Conservation (phyloP, 148 eudicot genomes). For the Rhododendron mucronatum region DNA sequence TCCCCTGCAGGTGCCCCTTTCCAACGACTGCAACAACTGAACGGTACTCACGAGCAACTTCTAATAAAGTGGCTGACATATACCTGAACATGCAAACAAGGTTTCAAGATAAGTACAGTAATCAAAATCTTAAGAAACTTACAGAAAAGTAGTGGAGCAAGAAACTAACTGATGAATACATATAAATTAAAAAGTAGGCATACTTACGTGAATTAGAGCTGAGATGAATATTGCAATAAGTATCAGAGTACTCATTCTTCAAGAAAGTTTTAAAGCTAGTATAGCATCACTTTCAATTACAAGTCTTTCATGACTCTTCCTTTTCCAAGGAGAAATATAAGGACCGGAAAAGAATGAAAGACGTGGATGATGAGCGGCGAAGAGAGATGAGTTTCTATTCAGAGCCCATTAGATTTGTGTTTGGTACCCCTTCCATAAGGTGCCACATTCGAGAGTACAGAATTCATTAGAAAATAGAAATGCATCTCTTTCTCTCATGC, state of each 20-base stretch:
- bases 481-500: not conserved
- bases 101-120: not conserved
- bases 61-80: conserved; percentile 74
- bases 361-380: not conserved
- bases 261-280: not conserved
- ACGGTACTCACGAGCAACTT: conserved; percentile 64
- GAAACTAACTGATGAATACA: no score
- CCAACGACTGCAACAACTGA: conserved; percentile 98
- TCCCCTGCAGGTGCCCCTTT: conserved; percentile 89
- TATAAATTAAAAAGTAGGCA: not conserved
- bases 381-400: not conserved
- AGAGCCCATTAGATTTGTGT: not conserved
- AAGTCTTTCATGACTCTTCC: not conserved
- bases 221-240: not conserved
- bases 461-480: not conserved
- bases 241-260: not conserved
- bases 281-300: not conserved
- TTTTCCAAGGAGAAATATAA: not conserved
- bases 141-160: not conserved
- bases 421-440: not conserved
- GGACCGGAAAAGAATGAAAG: not conserved
- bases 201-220: not conserved
- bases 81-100: conserved; percentile 43
- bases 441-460: not conserved
- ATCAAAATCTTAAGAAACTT: not conserved